Base-by-base conservation (phyloP, 192 early-diverging fungal species). In the Chytriomyces sp. region DNA sequence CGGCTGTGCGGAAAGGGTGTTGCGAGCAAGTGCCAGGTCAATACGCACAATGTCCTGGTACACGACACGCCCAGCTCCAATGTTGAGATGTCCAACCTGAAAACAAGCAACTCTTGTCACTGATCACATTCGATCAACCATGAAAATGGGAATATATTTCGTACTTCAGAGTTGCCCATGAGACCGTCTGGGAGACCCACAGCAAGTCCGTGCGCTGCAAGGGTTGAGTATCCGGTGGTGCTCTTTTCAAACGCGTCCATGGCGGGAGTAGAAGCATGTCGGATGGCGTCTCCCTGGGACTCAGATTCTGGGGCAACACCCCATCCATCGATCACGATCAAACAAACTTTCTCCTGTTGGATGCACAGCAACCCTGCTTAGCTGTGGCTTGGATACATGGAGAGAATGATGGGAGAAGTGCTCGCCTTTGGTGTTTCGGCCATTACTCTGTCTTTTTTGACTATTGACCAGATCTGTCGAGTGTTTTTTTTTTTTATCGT, bases 21-120 rank as follows among this genome's bases (percentile, higher is more conserved):
- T 93, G 69, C 96, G 89, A 81, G 92, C 89, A 75, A 96, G 92
- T 45, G 95, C 89, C 24, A 96, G 89, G 82, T 99, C 96, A 78
- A 99, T 99, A 64, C 96, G 93, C 60, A 99, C 96, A 84, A 98
- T 98, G 84, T 99, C 97, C 87, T 99, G 98, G 84, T 98, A 98
- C 45, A 99, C 98, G 23, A 99, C 89, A 49, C 98, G 91, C 45
- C 98, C 98, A 61, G 98, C 98, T 66, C 98, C 98, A 91, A 99
- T 96, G 89, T 99, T 99, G 80, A 98, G 84, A 79, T 99, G 98
- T 10, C 98, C 98, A 57, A 99, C 98, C 73, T 75, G 64, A 26
- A 28, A 13, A 20, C 23, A 9, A 7, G 57, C 57, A 60, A 23
- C 1, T 23, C 16, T 60, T 60, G 57, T 60, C 18, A 23, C 23